Evolutionary conservation across 23 red algal genomes (phyloP).

Genomic region (Gracilaria vermiculophylla): DNA sequence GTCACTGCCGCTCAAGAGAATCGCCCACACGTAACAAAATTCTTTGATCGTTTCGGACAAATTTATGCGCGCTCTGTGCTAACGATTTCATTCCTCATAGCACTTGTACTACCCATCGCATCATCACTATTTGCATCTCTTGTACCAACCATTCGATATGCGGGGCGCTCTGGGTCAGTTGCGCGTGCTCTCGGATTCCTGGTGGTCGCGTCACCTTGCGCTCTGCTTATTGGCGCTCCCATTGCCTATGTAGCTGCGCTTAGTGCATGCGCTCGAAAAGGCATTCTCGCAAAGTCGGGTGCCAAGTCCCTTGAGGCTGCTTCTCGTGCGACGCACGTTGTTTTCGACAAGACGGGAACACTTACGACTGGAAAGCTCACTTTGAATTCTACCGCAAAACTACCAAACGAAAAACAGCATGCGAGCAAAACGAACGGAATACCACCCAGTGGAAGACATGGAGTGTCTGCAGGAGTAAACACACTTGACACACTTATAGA

Average conservation of each 20-base stretch:
- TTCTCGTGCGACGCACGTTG: constrained; percentile 45
- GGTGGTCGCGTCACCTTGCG: constrained; percentile 83
- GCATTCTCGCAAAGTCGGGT: constrained; percentile 91
- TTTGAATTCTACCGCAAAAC: constrained; percentile 25
- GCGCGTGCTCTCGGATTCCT: constrained; percentile 79
- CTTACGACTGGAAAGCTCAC: constrained; percentile 78
- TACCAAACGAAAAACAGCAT: neutral
- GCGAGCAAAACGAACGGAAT: neutral
- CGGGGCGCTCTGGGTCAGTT: constrained; percentile 15
- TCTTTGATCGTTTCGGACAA: constrained; percentile 87
- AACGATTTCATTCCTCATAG: constrained; percentile 47
- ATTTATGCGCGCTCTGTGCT: constrained; percentile 70
- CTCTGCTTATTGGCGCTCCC: constrained; percentile 91
- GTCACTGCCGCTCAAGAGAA: constrained; percentile 85
- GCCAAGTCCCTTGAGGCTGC: constrained; percentile 80
- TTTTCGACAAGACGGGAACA: constrained; percentile 98
- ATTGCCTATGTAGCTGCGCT: constrained; percentile 83
- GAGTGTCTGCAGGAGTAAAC: neutral
- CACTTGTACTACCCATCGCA: constrained; percentile 25
- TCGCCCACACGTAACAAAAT: constrained; percentile 67
- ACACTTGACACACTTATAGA: constrained; percentile 4
- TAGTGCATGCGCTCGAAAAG: constrained; percentile 69
- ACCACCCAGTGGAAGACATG: neutral
- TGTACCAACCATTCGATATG: constrained; percentile 14
- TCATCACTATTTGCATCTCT: constrained; percentile 15